Evolutionary conservation across 2,329 filamentous ascomycete genomes (phyloP).

Genomic region (Akanthomyces dipterigenus): DNA sequence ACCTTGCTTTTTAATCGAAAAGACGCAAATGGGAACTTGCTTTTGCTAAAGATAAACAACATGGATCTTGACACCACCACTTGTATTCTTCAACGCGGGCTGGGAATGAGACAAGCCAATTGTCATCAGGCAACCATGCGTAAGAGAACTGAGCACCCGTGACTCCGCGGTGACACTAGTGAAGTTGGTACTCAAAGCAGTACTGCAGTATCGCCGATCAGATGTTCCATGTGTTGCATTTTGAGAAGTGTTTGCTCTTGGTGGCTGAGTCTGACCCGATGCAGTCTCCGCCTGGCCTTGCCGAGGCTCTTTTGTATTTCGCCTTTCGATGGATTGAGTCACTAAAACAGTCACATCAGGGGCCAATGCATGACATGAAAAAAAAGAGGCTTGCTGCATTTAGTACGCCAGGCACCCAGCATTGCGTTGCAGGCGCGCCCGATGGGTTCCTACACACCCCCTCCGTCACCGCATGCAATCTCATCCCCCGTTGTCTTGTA

Average conservation of each 20-base stretch:
- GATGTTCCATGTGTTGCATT: background rate
- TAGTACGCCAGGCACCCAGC: slow-evolving; percentile 1
- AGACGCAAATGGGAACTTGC: background rate
- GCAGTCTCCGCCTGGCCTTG: background rate
- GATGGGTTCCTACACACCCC: slow-evolving; percentile 2
- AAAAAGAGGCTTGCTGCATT: background rate
- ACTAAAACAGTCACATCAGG: background rate
- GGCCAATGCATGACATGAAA: too few relatives aligned
- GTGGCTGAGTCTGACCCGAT: background rate
- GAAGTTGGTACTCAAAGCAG: background rate
- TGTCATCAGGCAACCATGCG: background rate
- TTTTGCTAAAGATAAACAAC: background rate
- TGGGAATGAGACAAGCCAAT: background rate
- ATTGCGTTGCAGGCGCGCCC: background rate
- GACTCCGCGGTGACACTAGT: background rate
- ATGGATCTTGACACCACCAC: background rate
- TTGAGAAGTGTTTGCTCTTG: background rate
- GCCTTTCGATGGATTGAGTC: background rate
- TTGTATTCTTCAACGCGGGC: background rate
- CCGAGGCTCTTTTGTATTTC: background rate
- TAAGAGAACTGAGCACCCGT: background rate
- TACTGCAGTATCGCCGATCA: background rate
- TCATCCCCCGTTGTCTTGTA: slow-evolving; percentile 10
- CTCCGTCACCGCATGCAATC: slow-evolving; percentile 8
- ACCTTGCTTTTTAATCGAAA: too few relatives aligned